These are phyloP conservation scores for Cymbomonas tetramitiformis DNA, from an alignment of 139 green algal species.

Conservation along the genomic window DNA sequence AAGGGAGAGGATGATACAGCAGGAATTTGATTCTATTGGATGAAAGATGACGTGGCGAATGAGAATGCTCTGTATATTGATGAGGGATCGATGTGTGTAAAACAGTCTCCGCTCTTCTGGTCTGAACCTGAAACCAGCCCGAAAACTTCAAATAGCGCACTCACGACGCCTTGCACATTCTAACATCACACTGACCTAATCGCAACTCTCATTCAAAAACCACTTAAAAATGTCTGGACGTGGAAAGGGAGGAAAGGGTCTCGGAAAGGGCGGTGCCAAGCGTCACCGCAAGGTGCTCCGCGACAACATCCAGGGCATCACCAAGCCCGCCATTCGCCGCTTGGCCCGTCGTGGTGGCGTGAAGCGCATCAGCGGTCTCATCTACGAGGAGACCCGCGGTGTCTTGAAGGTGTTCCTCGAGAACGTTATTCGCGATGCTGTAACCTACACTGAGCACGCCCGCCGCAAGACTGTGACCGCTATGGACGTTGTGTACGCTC, in stretches of 20 bases:
- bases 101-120: too few relatives aligned
- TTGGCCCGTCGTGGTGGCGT: slow-evolving; percentile 52
- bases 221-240: too few relatives aligned
- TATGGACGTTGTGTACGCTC: slow-evolving; percentile 85
- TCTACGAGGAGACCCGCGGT: slow-evolving; percentile 69
- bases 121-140: too few relatives aligned
- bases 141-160: too few relatives aligned
- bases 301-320: slow-evolving; percentile 87
- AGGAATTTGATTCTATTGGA: too few relatives aligned
- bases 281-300: slow-evolving; percentile 44
- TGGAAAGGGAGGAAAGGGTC: too few relatives aligned
- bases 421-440: slow-evolving; percentile 58
- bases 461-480: slow-evolving; percentile 88
- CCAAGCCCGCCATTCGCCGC: slow-evolving; percentile 58
- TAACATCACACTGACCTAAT: too few relatives aligned
- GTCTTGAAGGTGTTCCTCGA: slow-evolving; percentile 41
- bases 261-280: slow-evolving; percentile 48
- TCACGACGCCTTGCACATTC: too few relatives aligned
- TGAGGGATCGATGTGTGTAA: too few relatives aligned
- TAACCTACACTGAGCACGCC: slow-evolving; percentile 94
- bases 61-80: too few relatives aligned
- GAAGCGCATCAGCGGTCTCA: slow-evolving; percentile 67
- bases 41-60: slow-evolving; percentile 36
- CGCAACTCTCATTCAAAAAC: too few relatives aligned
- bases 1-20: too few relatives aligned